Evolutionary conservation across 257 asterid genomes (phyloP), one percentile per base, ranked within the genome.

Genomic region (Plantago elongata): DNA sequence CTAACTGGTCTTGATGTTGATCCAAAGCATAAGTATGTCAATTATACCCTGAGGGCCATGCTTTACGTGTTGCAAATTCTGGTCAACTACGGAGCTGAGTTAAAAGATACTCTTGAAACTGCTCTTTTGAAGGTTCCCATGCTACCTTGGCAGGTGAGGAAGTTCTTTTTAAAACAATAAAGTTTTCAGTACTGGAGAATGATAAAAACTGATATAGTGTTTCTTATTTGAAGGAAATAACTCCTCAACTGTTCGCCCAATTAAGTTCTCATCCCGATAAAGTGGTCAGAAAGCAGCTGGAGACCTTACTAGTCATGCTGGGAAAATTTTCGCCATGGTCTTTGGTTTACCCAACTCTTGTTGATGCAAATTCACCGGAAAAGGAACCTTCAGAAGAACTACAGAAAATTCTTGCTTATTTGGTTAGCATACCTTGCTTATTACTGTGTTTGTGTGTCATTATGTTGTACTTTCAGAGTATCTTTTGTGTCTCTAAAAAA

Each of bases 251-350:
- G 51, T 87, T 93, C 80, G 95, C 99, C 74, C 95, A 87, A 64
- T 66, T 93, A 79, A 87, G 96, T 75, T 83, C 97, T 64, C 99
- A 93, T 72, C 95, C 99, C 51, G 91, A 93, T 69, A 75, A 80
- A 69, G 89, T 79, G 63, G 91, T 93, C 64, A 79, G 99, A 77
- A 85, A 71, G 77, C 96, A 84, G 80, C 79, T 93, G 73, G 96
- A 85, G 77, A 76, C 73, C 58, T 75, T 93, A 81, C 85, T 93
- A 47, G 76, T 90, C 76, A 89, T 79, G 96, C 77, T 89, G 78
- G 94, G 96, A 60, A 87, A 87, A 79, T 82, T 75, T 67, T 87
- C 91, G 73, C 99, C 99, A 43, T 86, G 96, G 94, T 87, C 99
- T 56, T 69, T 93, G 51, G 88, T 93, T 34, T 93, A 89, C 75